Percentiles rank a stretch among this genome's conserved stretches.
Evolutionary conservation across 2,329 filamentous ascomycete genomes (phyloP).

Genomic region (Albophoma yamanashiensis): DNA sequence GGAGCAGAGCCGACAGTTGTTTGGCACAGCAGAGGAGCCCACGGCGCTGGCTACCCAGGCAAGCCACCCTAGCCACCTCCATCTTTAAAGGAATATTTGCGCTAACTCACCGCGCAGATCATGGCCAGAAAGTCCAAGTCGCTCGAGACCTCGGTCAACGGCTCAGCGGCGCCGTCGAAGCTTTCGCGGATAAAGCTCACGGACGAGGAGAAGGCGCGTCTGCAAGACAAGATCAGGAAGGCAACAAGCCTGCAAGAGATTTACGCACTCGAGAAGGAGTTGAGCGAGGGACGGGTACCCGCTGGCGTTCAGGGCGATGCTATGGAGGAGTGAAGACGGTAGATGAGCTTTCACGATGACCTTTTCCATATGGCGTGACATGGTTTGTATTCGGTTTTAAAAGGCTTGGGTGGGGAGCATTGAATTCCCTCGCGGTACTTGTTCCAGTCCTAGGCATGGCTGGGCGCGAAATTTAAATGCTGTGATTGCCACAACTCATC

Average conservation of each 20-base stretch:
- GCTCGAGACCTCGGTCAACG: constrained; percentile 46
- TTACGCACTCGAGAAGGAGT: constrained; percentile 76
- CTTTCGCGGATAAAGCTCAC: constrained; percentile 76
- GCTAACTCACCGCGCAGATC: constrained; percentile 39
- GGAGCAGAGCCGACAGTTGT: constrained; percentile 64
- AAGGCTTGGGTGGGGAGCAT: background rate
- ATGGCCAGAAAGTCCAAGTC: constrained; percentile 73
- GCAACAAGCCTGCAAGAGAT: constrained; percentile 89
- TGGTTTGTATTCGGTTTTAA: background rate
- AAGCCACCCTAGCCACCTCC: background rate
- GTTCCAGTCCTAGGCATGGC: background rate
- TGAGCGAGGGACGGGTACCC: constrained; percentile 81
- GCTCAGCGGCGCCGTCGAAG: constrained; percentile 40
- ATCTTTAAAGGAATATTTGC: background rate
- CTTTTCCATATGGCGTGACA: background rate
- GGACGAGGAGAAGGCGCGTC: constrained; percentile 73
- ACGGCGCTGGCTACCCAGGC: constrained; percentile 67
- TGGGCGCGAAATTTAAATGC: background rate
- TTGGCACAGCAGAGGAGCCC: constrained; percentile 69
- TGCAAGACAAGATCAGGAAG: constrained; percentile 79
- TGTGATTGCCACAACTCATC: background rate
- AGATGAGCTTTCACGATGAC: constrained; percentile 1
- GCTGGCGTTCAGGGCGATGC: constrained; percentile 46
- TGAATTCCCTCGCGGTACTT: background rate
- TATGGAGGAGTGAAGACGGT: constrained; percentile 48